phyloP scores from a whole-genome alignment of 2,329 filamentous ascomycete genomes.

The Hymenoscyphus fraxineus region DNA sequence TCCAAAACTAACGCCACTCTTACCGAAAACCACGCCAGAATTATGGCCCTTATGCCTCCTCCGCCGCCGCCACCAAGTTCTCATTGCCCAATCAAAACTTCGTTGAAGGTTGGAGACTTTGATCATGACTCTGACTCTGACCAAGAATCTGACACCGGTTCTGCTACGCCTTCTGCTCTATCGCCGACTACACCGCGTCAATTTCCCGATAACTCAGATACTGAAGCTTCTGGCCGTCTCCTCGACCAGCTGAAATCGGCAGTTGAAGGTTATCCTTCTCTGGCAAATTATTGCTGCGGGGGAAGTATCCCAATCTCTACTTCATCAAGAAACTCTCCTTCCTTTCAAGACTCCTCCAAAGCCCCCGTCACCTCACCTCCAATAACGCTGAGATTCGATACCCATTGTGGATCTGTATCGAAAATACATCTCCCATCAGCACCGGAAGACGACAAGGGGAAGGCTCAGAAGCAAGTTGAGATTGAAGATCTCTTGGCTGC shows the following conservation, averaged over 20 bases:
- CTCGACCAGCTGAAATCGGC: slow-evolving; percentile 18
- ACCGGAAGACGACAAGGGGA: slow-evolving; percentile 8
- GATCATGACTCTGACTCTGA: slow-evolving; percentile 15
- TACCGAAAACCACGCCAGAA: slow-evolving; percentile 5
- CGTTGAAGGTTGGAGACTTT: slow-evolving; percentile 6
- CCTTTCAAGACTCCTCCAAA: slow-evolving; percentile 13
- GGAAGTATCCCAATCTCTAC: slow-evolving; percentile 15
- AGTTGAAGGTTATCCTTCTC: slow-evolving; percentile 14
- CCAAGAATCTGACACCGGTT: slow-evolving; percentile 16
- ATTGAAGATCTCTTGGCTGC: slow-evolving; percentile 32
- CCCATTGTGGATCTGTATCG: background rate
- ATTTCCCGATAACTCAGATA: background rate
- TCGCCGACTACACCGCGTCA: slow-evolving; percentile 11
- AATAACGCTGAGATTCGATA: slow-evolving; percentile 19
- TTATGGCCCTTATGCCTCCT: slow-evolving; percentile 15
- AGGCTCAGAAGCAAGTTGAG: slow-evolving; percentile 5
- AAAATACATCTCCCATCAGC: slow-evolving; percentile 12
- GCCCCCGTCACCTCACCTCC: slow-evolving; percentile 11
- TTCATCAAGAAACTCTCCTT: slow-evolving; percentile 7
- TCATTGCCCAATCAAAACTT: slow-evolving; percentile 8
- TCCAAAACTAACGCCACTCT: slow-evolving; percentile 3
- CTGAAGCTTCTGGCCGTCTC: slow-evolving; percentile 10
- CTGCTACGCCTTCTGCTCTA: slow-evolving; percentile 11
- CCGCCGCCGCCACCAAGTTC: slow-evolving; percentile 13
- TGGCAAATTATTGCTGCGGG: slow-evolving; percentile 17